Evolutionary conservation across 2,329 filamentous ascomycete genomes (phyloP).

Genomic region (Trichoderma koningii): DNA sequence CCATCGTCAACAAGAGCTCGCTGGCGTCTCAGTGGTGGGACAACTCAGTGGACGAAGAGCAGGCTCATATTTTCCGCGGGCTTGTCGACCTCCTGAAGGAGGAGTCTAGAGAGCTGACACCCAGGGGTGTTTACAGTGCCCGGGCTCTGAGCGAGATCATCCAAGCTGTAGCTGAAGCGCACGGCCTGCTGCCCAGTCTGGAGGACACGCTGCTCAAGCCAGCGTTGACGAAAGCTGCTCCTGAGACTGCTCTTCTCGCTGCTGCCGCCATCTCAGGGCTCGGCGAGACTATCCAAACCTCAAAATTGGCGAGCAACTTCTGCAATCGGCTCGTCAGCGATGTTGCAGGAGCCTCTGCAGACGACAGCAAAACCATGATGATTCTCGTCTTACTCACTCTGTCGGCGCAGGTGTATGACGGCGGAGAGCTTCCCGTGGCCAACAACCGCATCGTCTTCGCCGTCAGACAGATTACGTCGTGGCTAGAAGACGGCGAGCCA

Average conservation of each 20-base stretch:
- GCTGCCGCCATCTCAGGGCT: slow-evolving; percentile 56
- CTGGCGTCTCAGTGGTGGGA: slow-evolving; percentile 44
- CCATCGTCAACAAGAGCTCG: slow-evolving; percentile 41
- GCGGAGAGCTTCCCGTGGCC: slow-evolving; percentile 57
- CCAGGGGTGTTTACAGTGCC: slow-evolving; percentile 55
- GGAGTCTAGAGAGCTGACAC: slow-evolving; percentile 45
- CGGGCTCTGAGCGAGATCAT: slow-evolving; percentile 55
- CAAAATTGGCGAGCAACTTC: slow-evolving; percentile 53
- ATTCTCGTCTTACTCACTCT: slow-evolving; percentile 58
- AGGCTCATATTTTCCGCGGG: slow-evolving; percentile 43
- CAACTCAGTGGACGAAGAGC: slow-evolving; percentile 37
- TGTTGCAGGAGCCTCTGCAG: slow-evolving; percentile 51
- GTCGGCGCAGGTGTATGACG: slow-evolving; percentile 54
- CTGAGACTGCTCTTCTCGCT: slow-evolving; percentile 51
- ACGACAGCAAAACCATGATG: slow-evolving; percentile 49
- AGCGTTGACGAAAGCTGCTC: slow-evolving; percentile 50
- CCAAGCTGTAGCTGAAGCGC: slow-evolving; percentile 48
- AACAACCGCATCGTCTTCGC: slow-evolving; percentile 78
- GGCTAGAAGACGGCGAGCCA: slow-evolving; percentile 58
- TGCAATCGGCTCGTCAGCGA: slow-evolving; percentile 64
- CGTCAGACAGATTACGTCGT: slow-evolving; percentile 73
- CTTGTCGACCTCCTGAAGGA: slow-evolving; percentile 50
- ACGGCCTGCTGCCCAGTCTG: slow-evolving; percentile 48
- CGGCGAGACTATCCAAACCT: slow-evolving; percentile 52
- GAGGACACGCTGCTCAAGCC: slow-evolving; percentile 53